A percentile compares a stretch with the other conserved stretches of the same genome.
phyloP scores from a whole-genome alignment of 2,329 filamentous ascomycete genomes.

The Xylariaceae sp. region DNA sequence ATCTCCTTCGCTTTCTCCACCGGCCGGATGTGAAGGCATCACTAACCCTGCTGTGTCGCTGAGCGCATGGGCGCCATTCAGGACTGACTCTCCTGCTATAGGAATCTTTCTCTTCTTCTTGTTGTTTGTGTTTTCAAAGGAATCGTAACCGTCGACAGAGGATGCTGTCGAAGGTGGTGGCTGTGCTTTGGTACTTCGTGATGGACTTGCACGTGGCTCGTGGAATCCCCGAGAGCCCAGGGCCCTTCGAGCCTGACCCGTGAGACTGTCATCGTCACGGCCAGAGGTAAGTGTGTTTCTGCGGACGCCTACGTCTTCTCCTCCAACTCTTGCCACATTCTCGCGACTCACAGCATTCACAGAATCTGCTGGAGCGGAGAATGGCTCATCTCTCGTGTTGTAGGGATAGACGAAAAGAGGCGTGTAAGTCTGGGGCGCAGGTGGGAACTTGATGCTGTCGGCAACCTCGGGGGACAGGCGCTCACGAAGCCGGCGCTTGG shows the following conservation, averaged over 20 bases:
- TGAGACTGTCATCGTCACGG: slow-evolving; percentile 23
- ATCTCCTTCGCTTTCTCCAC: slow-evolving; percentile 37
- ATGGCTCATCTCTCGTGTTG: slow-evolving; percentile 50
- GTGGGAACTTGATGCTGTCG: slow-evolving; percentile 77
- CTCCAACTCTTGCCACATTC: slow-evolving; percentile 26
- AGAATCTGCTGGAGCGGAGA: slow-evolving; percentile 30
- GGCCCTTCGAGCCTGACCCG: slow-evolving; percentile 24
- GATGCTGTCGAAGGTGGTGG: slow-evolving; percentile 67
- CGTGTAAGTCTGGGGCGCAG: slow-evolving; percentile 65
- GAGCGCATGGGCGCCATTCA: slow-evolving; percentile 42
- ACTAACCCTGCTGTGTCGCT: slow-evolving; percentile 35
- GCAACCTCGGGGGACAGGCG: slow-evolving; percentile 82
- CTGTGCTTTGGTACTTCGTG: slow-evolving; percentile 47
- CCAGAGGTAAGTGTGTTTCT: slow-evolving; percentile 25
- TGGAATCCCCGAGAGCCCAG: slow-evolving; percentile 46
- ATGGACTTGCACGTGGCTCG: slow-evolving; percentile 47
- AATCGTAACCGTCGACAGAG: slow-evolving; percentile 86
- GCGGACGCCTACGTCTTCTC: slow-evolving; percentile 37
- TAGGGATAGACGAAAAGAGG: slow-evolving; percentile 76
- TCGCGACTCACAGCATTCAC: slow-evolving; percentile 29
- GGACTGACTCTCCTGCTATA: slow-evolving; percentile 69
- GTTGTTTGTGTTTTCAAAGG: slow-evolving; percentile 97
- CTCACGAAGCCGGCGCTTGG: slow-evolving; percentile 83
- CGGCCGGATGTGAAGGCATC: slow-evolving; percentile 32
- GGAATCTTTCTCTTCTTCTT: slow-evolving; percentile 99